Evolutionary conservation across 2,329 filamentous ascomycete species (phyloP).

Genomic region (Bipolaris oryzae): DNA sequence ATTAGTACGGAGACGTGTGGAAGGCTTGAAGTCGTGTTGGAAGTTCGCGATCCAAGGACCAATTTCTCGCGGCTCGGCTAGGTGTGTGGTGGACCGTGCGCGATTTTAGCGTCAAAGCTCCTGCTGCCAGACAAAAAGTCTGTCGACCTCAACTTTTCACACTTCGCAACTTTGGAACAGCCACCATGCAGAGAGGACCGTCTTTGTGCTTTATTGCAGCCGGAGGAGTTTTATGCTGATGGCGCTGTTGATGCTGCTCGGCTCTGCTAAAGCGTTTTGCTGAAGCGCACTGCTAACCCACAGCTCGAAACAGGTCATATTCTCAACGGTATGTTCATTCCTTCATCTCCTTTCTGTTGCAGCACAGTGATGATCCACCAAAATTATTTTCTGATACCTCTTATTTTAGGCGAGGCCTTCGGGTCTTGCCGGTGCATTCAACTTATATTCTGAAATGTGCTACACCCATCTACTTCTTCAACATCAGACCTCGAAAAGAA

Average conservation of each 20-base stretch:
- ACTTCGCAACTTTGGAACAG: neutral
- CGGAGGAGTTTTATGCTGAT: neutral
- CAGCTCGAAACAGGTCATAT: neutral
- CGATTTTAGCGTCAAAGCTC: conserved; percentile 8
- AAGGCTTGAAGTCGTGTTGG: conserved; percentile 24
- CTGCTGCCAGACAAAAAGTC: conserved; percentile 15
- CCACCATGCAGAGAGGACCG: neutral
- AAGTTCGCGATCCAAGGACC: conserved; percentile 22
- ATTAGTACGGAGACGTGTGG: conserved; percentile 34
- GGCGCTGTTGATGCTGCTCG: neutral
- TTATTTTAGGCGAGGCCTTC: conserved; percentile 59
- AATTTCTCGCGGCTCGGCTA: conserved; percentile 34
- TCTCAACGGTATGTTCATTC: conserved; percentile 43
- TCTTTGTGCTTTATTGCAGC: conserved; percentile 3
- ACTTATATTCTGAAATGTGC: conserved; percentile 44
- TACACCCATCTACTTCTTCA: conserved; percentile 6
- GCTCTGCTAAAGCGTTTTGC: neutral
- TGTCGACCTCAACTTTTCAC: conserved; percentile 10
- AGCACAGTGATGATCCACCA: conserved; percentile 28
- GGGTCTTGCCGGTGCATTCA: conserved; percentile 43
- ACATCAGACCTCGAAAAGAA: neutral
- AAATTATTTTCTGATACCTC: conserved; percentile 78
- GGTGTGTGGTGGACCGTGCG: conserved; percentile 20
- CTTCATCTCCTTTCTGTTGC: neutral
- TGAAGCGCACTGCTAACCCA: neutral